Evolutionary conservation across 805 yeast species (phyloP).

Genomic region (Saccharomycopsis olivae): DNA sequence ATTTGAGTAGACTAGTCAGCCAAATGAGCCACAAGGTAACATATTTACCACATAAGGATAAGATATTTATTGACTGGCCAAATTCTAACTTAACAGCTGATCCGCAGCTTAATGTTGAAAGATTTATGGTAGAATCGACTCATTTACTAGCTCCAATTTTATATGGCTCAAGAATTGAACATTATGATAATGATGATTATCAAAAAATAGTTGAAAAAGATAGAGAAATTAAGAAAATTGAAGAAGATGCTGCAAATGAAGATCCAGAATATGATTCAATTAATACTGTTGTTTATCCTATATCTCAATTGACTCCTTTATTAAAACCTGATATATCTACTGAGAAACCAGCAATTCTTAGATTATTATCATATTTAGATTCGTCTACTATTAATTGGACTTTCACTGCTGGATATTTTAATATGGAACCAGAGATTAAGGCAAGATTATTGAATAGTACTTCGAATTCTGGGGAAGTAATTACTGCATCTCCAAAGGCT

Average conservation of each 20-base stretch:
- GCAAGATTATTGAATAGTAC: slow-evolving; percentile 43
- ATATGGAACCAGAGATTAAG: slow-evolving; percentile 70
- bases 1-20: slow-evolving; percentile 59
- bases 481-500: slow-evolving; percentile 90
- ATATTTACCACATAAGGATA: slow-evolving; percentile 33
- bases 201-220: slow-evolving; percentile 21
- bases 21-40: slow-evolving; percentile 58
- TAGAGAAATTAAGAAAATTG: slow-evolving; percentile 21
- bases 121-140: slow-evolving; percentile 49
- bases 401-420: slow-evolving; percentile 95
- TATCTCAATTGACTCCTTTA: slow-evolving; percentile 84
- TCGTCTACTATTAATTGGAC: slow-evolving; percentile 58
- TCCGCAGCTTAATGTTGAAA: slow-evolving; percentile 44
- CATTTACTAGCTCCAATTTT: slow-evolving; percentile 48
- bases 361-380: slow-evolving; percentile 45
- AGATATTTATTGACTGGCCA: slow-evolving; percentile 68
- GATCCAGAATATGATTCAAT: slow-evolving; percentile 25
- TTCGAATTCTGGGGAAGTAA: slow-evolving; percentile 51
- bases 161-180: slow-evolving; percentile 26
- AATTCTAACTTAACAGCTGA: slow-evolving; percentile 51
- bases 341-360: slow-evolving; percentile 61
- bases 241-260: slow-evolving; percentile 20
- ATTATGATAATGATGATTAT: slow-evolving; percentile 18
- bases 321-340: slow-evolving; percentile 62
- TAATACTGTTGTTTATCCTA: slow-evolving; percentile 72